These are phyloP conservation scores for Endothia cerciana DNA, from an alignment of 2,329 filamentous ascomycete genomes.

Conservation along the genomic window DNA sequence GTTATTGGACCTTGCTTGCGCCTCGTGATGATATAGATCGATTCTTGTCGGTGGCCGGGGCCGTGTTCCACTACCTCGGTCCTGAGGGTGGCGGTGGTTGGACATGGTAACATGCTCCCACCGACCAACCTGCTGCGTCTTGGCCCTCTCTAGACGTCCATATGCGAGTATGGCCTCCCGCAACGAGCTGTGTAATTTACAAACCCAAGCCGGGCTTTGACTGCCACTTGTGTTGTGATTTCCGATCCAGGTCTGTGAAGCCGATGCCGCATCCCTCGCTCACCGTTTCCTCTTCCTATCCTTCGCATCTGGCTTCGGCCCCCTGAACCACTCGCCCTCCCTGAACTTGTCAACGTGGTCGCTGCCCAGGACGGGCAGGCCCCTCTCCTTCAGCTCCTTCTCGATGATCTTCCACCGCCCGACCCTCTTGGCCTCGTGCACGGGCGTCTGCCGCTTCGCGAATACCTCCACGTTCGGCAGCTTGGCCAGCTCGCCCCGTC, in stretches of 20 bases:
- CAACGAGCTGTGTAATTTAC: neutral
- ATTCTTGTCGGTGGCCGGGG: no score
- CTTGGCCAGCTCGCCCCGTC: constrained; percentile 48
- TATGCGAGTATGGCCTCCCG: neutral
- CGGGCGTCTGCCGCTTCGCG: constrained; percentile 65
- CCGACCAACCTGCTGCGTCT: neutral
- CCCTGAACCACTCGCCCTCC: constrained; percentile 36
- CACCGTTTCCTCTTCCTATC: constrained; percentile 28
- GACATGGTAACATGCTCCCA: neutral
- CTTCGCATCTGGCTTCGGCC: constrained; percentile 25
- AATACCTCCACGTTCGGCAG: constrained; percentile 74
- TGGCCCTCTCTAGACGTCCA: neutral
- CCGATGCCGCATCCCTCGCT: neutral
- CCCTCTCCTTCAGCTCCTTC: constrained; percentile 39
- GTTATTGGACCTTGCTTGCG: neutral
- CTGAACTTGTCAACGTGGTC: constrained; percentile 35
- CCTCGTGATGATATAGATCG: no score
- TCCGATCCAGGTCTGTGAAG: neutral
- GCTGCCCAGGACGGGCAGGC: constrained; percentile 40
- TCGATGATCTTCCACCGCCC: constrained; percentile 45
- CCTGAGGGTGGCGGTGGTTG: neutral
- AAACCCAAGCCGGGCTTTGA: neutral
- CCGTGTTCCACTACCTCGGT: neutral
- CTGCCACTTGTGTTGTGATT: neutral
- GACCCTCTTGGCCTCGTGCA: constrained; percentile 45